phyloP scores from a whole-genome alignment of 2,329 filamentous ascomycete genomes.

The Sporothrix schenckii region DNA sequence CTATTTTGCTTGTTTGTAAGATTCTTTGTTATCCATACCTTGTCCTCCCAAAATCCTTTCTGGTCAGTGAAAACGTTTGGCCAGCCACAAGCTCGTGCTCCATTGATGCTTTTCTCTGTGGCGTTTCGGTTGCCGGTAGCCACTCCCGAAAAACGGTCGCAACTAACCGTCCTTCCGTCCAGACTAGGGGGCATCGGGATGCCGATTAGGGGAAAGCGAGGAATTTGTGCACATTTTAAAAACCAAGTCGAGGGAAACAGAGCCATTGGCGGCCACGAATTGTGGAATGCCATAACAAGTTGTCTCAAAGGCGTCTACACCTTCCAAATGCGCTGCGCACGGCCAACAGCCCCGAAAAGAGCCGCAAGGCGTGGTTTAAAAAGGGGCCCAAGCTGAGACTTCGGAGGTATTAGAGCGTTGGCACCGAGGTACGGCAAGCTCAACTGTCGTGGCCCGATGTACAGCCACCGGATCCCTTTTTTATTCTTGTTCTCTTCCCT shows the following conservation, averaged over 20 bases:
- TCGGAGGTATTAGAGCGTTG: neutral
- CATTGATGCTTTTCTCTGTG: too few relatives aligned
- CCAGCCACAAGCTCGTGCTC: too few relatives aligned
- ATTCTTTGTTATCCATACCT: neutral
- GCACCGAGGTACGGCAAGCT: neutral
- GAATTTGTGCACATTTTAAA: neutral
- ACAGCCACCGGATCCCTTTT: neutral
- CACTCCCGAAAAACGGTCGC: slow-evolving; percentile 8
- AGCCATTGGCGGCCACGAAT: too few relatives aligned
- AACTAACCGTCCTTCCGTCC: neutral
- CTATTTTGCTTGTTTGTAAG: neutral
- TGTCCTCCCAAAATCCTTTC: neutral
- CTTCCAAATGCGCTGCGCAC: too few relatives aligned
- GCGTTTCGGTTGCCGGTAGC: slow-evolving; percentile 8
- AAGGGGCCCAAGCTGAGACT: neutral
- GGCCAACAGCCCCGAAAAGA: neutral
- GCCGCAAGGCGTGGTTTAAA: neutral
- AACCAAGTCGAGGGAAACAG: neutral
- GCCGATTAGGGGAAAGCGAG: neutral
- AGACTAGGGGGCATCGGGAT: neutral
- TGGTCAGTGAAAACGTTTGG: neutral
- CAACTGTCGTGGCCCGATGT: neutral
- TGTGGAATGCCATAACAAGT: too few relatives aligned
- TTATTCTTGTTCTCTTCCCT: neutral
- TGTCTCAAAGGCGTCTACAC: too few relatives aligned